phyloP scores from a whole-genome alignment of 2,329 filamentous ascomycete genomes.

The Aspergillus novoparasiticus region DNA sequence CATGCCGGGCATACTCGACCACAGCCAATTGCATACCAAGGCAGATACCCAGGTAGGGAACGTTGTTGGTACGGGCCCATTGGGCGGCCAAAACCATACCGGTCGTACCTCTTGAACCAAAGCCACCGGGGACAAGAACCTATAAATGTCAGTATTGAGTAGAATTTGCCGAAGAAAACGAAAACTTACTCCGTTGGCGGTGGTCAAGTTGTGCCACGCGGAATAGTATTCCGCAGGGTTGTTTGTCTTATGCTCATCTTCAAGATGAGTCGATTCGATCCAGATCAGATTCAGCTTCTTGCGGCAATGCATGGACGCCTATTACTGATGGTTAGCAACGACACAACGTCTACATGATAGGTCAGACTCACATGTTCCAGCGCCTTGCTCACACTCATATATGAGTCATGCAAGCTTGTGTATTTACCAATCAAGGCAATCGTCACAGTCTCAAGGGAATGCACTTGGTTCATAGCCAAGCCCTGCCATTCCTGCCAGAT shows the following conservation, averaged over 20 bases:
- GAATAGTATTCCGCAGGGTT: constrained; percentile 78
- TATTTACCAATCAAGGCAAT: constrained; percentile 96
- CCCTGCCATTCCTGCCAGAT: constrained; percentile 80
- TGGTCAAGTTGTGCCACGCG: constrained; percentile 79
- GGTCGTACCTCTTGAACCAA: constrained; percentile 78
- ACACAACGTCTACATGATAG: too few relatives aligned
- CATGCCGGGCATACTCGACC: constrained; percentile 80
- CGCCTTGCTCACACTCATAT: constrained; percentile 80
- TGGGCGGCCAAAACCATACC: constrained; percentile 89
- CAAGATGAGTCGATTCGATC: constrained; percentile 84
- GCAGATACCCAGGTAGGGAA: constrained; percentile 86
- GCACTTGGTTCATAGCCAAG: constrained; percentile 68
- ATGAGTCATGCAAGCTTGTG: constrained; percentile 79
- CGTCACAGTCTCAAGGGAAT: constrained; percentile 68
- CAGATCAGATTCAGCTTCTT: constrained; percentile 78
- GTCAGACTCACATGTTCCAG: constrained; percentile 68
- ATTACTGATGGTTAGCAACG: background rate
- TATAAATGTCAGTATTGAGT: background rate
- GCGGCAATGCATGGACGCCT: constrained; percentile 76
- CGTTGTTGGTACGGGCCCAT: constrained; percentile 80
- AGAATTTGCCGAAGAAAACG: constrained; percentile 46
- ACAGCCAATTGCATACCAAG: constrained; percentile 92
- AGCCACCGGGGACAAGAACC: constrained; percentile 59
- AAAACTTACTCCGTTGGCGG: constrained; percentile 55
- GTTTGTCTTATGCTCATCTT: constrained; percentile 62